Percentiles rank a stretch among this genome's conserved stretches.
Evolutionary conservation across 2,329 filamentous ascomycete species (phyloP).

Genomic region (Trichoderma atroviride): DNA sequence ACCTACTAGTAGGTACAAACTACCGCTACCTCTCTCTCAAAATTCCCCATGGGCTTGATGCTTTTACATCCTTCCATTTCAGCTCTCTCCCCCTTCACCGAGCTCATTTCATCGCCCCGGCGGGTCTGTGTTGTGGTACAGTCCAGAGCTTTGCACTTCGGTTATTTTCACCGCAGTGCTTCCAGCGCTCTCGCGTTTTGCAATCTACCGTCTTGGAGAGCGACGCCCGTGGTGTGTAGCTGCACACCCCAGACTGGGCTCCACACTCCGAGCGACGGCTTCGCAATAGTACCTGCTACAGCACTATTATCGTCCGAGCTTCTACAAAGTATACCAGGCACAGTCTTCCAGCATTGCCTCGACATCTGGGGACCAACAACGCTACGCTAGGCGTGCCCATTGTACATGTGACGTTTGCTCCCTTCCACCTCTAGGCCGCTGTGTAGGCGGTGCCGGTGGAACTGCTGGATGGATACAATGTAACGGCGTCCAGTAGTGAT

Average conservation of each 20-base stretch:
- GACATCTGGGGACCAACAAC: constrained; percentile 22
- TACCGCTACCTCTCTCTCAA: background rate
- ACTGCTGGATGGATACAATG: background rate
- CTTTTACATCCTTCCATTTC: background rate
- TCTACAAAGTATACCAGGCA: background rate
- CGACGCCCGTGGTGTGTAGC: constrained; percentile 20
- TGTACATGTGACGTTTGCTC: background rate
- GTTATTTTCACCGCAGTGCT: constrained; percentile 2
- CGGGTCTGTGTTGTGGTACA: background rate
- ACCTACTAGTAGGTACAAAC: background rate
- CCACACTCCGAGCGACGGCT: background rate
- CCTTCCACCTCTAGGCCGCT: background rate
- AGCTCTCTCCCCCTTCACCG: background rate
- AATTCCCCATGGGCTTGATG: background rate
- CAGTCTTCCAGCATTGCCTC: constrained; percentile 15
- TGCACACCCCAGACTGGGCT: constrained; percentile 2
- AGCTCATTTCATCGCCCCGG: background rate
- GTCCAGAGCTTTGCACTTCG: background rate
- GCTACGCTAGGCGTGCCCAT: background rate
- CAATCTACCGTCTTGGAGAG: constrained; percentile 12
- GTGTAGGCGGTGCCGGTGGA: constrained; percentile 1
- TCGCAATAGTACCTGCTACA: background rate
- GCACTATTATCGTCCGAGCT: background rate
- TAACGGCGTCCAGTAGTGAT: background rate
- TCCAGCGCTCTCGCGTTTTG: constrained; percentile 10